phyloP scores from a whole-genome alignment of 352 stramenopile genomes.

The Pythium oligandrum region DNA sequence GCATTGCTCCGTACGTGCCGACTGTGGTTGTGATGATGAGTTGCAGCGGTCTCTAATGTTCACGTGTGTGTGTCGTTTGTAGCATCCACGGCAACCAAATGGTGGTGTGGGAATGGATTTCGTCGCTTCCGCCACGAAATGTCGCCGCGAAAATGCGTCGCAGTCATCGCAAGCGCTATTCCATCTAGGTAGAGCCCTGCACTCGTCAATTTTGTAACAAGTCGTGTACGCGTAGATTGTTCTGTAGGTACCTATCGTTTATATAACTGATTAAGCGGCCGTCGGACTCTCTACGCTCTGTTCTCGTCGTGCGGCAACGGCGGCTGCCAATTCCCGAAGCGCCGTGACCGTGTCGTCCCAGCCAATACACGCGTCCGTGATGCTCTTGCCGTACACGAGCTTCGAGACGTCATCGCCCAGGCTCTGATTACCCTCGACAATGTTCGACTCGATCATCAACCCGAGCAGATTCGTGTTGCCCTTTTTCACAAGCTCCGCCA shows the following conservation, averaged over 20 bases:
- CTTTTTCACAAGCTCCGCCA: constrained; percentile 53
- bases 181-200: constrained; percentile 8
- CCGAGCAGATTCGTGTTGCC: constrained; percentile 70
- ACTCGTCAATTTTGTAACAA: too few relatives aligned
- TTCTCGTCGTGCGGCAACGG: constrained; percentile 44
- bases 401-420: constrained; percentile 59
- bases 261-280: too few relatives aligned
- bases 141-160: constrained; percentile 8
- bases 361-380: constrained; percentile 84
- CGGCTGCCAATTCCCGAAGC: constrained; percentile 50
- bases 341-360: constrained; percentile 75
- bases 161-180: constrained; percentile 18
- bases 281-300: too few relatives aligned
- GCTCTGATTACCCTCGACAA: constrained; percentile 82
- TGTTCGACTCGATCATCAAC: constrained; percentile 88
- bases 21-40: neutral
- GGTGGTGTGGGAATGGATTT: constrained; percentile 60
- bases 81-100: constrained; percentile 31
- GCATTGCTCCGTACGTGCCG: constrained; percentile 36
- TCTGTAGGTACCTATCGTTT: too few relatives aligned
- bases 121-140: constrained; percentile 29
- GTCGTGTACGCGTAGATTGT: too few relatives aligned
- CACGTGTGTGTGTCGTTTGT: constrained; percentile 7
- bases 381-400: constrained; percentile 83
- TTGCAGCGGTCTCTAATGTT: constrained; percentile 1